Conservation (phyloP, 208 protist genomes). For the Leishmania lainsoni region DNA sequence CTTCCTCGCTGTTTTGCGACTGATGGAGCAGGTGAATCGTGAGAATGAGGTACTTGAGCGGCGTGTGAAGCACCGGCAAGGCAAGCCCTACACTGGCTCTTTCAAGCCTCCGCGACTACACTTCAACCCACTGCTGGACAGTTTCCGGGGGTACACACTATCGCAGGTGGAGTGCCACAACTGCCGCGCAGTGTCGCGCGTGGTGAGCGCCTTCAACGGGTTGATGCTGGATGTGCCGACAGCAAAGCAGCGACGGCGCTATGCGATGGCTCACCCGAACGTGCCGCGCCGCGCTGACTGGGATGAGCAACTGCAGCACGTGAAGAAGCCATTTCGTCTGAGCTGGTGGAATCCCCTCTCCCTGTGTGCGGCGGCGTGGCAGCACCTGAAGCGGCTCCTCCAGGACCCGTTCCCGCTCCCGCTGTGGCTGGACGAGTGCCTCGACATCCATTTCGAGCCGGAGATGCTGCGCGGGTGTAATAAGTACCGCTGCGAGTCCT, state of each 20-base stretch:
- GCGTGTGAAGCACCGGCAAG: slow-evolving; percentile 36
- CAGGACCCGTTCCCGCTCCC: slow-evolving; percentile 36
- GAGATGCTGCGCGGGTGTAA: slow-evolving; percentile 67
- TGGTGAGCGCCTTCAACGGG: slow-evolving; percentile 71
- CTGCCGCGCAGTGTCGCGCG: slow-evolving; percentile 63
- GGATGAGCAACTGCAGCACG: slow-evolving; percentile 34
- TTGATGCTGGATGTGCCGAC: slow-evolving; percentile 81
- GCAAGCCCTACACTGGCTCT: slow-evolving; percentile 31
- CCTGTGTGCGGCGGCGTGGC: slow-evolving; percentile 30
- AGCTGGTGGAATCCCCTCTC: slow-evolving; percentile 72
- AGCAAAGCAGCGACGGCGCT: slow-evolving; percentile 47
- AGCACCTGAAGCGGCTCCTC: slow-evolving; percentile 35
- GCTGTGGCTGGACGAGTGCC: slow-evolving; percentile 86
- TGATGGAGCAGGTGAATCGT: slow-evolving; percentile 74
- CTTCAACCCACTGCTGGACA: slow-evolving; percentile 71
- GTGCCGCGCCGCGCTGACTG: slow-evolving; percentile 31
- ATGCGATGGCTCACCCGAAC: slow-evolving; percentile 54
- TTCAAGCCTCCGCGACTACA: slow-evolving; percentile 59
- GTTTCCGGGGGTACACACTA: slow-evolving; percentile 79
- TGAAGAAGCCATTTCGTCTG: slow-evolving; percentile 24
- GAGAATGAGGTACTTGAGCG: slow-evolving; percentile 71
- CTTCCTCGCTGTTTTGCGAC: slow-evolving; percentile 31
- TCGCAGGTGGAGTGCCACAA: slow-evolving; percentile 73
- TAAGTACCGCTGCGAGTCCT: slow-evolving; percentile 81
- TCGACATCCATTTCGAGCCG: slow-evolving; percentile 88